Percentiles rank a stretch among this genome's conserved stretches.
These are phyloP conservation scores for Yamadazyma kanchanaburiensis DNA, from an alignment of 1,139 yeast genomes.

Conservation along the genomic window DNA sequence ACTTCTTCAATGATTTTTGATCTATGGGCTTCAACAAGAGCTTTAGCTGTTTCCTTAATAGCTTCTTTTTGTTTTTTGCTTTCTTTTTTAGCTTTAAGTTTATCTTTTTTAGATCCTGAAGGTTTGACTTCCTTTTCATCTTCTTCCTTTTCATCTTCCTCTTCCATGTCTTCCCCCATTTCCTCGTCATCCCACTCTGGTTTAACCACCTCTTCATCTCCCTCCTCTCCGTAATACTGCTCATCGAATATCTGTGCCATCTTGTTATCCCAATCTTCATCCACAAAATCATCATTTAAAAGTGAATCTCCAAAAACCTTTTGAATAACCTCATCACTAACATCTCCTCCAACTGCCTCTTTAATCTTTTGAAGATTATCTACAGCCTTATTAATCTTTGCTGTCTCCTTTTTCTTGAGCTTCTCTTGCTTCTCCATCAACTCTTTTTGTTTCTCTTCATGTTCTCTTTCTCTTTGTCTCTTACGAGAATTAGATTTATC, in stretches of 20 bases:
- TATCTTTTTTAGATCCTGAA: constrained; percentile 50
- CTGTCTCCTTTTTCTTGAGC: constrained; percentile 67
- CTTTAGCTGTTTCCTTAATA: constrained; percentile 65
- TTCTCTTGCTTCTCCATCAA: constrained; percentile 57
- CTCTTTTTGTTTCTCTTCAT: constrained; percentile 50
- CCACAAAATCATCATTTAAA: constrained; percentile 85
- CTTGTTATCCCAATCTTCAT: constrained; percentile 86
- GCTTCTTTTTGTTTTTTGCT: constrained; percentile 62
- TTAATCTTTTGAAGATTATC: constrained; percentile 75
- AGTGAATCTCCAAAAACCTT: constrained; percentile 70
- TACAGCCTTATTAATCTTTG: constrained; percentile 73
- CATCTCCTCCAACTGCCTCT: constrained; percentile 79
- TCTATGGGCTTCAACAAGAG: constrained; percentile 53
- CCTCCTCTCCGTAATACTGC: constrained; percentile 64
- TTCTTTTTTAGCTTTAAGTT: constrained; percentile 52
- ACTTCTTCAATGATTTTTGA: constrained; percentile 55
- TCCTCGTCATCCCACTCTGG: constrained; percentile 36
- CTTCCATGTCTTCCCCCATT: constrained; percentile 38
- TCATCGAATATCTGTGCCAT: constrained; percentile 86
- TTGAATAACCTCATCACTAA: constrained; percentile 58
- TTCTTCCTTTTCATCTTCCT: constrained; percentile 15
- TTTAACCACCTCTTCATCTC: constrained; percentile 23
- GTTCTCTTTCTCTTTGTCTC: constrained; percentile 73
- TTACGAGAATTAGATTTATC: constrained; percentile 72
- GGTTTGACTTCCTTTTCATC: constrained; percentile 35